These are phyloP conservation scores for Glomus cerebriforme DNA, from an alignment of 192 early-diverging fungal genomes.

Conservation along the genomic window DNA sequence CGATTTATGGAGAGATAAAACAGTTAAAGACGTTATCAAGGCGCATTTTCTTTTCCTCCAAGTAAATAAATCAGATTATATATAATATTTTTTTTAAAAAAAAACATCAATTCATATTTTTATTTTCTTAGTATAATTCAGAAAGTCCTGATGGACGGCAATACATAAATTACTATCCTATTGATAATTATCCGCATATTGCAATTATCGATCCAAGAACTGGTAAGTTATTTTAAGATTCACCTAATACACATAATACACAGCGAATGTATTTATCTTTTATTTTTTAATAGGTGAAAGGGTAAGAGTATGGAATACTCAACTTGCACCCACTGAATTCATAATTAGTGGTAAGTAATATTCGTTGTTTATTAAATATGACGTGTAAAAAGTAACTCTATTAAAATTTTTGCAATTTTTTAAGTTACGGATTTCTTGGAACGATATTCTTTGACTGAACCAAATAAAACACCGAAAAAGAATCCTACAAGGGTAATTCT, in stretches of 20 bases:
- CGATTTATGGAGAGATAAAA: conserved; percentile 86
- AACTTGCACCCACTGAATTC: conserved; percentile 64
- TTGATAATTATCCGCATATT: conserved; percentile 76
- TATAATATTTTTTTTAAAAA: neutral
- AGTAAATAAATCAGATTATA: conserved; percentile 41
- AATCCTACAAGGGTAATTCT: neutral
- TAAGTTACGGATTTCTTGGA: conserved; percentile 65
- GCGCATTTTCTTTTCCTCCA: conserved; percentile 88
- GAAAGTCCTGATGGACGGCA: conserved; percentile 70
- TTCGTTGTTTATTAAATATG: neutral
- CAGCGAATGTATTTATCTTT: neutral
- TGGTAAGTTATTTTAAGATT: conserved; percentile 44
- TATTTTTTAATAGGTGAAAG: conserved; percentile 64
- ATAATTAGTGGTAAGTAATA: conserved; percentile 62
- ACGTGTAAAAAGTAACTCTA: neutral
- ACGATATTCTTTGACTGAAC: conserved; percentile 43
- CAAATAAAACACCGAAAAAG: neutral
- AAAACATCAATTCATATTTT: neutral
- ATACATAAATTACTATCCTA: conserved; percentile 74
- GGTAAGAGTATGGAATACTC: conserved; percentile 67
- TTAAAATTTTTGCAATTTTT: neutral
- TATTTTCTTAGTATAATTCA: conserved; percentile 29
- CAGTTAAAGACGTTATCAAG: conserved; percentile 75
- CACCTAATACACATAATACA: neutral
- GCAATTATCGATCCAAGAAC: conserved; percentile 89